Percentiles rank a stretch among this genome's conserved stretches.
Conservation (phyloP, 192 early-diverging fungal genomes). For the Umbelopsis isabellina region DNA sequence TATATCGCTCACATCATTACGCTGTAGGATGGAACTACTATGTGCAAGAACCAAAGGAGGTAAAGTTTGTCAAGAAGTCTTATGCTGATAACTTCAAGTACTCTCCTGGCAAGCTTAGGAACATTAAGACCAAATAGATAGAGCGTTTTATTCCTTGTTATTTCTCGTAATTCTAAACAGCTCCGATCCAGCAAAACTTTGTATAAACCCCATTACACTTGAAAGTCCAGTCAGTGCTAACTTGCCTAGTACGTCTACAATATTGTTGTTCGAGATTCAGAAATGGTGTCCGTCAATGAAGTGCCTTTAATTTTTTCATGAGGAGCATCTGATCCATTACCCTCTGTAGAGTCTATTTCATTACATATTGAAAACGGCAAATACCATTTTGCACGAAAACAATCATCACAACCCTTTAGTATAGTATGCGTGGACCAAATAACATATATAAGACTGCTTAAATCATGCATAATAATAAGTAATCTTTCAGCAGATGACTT, state of each 20-base stretch:
- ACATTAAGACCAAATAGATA: slow-evolving; percentile 85
- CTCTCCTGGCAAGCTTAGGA: slow-evolving; percentile 73
- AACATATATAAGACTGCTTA: too few relatives aligned
- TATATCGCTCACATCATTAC: not conserved
- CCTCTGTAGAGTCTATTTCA: too few relatives aligned
- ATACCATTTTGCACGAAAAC: too few relatives aligned
- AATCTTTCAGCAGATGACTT: too few relatives aligned
- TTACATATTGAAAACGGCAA: too few relatives aligned
- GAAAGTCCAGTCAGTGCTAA: not conserved
- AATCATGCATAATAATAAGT: too few relatives aligned
- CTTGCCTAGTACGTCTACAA: not conserved
- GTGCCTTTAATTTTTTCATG: too few relatives aligned
- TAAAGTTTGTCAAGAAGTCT: slow-evolving; percentile 75
- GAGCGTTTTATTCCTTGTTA: slow-evolving; percentile 6
- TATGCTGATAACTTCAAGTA: slow-evolving; percentile 96
- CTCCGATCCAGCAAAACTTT: slow-evolving; percentile 19
- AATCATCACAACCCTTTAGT: too few relatives aligned
- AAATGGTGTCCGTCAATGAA: too few relatives aligned
- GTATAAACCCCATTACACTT: slow-evolving; percentile 8
- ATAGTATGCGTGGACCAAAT: too few relatives aligned
- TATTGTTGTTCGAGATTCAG: too few relatives aligned
- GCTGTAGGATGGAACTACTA: slow-evolving; percentile 79
- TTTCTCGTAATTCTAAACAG: slow-evolving; percentile 2
- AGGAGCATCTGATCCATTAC: too few relatives aligned
- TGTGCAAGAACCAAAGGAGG: slow-evolving; percentile 89